Evolutionary conservation across 2,329 filamentous ascomycete genomes (phyloP), one percentile per base, ranked within the genome.

Genomic region (Cladobotryum mycophilum): DNA sequence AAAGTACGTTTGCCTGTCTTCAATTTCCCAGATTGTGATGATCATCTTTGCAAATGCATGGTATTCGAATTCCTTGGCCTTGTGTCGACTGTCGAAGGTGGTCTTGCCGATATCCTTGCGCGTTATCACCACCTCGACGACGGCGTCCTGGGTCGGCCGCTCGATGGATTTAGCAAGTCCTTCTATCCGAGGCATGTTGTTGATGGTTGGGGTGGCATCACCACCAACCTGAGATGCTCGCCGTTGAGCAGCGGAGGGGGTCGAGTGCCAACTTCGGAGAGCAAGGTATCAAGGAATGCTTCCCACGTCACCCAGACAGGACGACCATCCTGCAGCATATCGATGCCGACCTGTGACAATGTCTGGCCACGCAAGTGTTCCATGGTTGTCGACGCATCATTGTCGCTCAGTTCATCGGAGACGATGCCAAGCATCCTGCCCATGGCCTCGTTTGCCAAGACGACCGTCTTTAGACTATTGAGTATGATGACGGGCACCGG

Each of bases 371-470:
- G 76, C 14, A 91, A 70, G 17, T 73, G 69, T 34, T 89, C 84
- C 37, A 78, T 72, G 4, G 80, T 70, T 9, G 70, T 71, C 3
- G 70, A 64, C 5, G 64, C 61, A 43, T 73, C 70, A 15, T 74
- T 71, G 14, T 68, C 67, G 22, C 67, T 67, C 4, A 68, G 58
- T 25, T 66, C 63, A 14, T 73, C 70, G 3, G 62, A 56, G 22
- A 80, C 72, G 45, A 87, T 72, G 4, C 81, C 84, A 18, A 91
- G 68, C 59, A 91, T 68, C 49, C 81, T 76, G 1, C 82, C 85
- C 79, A 89, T 85, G 17, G 87, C 83, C 58, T 89, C 84, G 59
- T 91, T 91, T 33, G 85, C 86, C 38, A 90, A 67, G 1, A 87
- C 76, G 3, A 90, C 78, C 0, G 83, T 86, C 66, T 89, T 90